These are phyloP conservation scores for Cladosporium sp. DNA, from an alignment of 2,329 filamentous ascomycete genomes.

Conservation along the genomic window DNA sequence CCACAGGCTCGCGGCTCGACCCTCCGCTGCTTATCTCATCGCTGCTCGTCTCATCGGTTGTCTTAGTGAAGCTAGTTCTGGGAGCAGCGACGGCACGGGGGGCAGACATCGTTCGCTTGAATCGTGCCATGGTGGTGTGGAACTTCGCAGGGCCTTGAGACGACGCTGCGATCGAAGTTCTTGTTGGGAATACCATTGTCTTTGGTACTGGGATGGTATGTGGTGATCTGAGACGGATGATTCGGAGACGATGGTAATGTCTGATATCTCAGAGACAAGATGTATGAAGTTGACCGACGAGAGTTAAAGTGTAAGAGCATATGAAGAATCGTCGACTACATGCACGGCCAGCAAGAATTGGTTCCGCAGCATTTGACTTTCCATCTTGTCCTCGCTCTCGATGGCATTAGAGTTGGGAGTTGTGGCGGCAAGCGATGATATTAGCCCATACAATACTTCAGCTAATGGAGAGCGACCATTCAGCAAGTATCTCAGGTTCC, in stretches of 20 bases:
- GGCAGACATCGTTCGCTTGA: neutral
- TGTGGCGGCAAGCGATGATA: neutral
- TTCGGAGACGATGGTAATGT: neutral
- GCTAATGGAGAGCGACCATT: neutral
- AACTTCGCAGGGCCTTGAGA: neutral
- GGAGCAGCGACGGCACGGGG: neutral
- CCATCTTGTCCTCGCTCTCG: conserved; percentile 2
- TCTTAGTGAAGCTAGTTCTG: neutral
- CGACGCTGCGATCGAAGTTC: neutral
- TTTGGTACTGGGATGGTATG: neutral
- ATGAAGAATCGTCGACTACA: no score
- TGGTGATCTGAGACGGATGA: neutral
- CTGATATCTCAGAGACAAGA: neutral
- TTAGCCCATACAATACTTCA: neutral
- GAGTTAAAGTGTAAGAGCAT: neutral
- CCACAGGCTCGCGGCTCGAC: neutral
- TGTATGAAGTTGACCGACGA: neutral
- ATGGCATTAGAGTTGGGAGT: neutral
- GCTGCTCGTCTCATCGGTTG: neutral
- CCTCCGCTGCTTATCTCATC: neutral
- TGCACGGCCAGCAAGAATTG: neutral
- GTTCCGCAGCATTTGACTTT: neutral
- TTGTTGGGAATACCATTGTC: neutral
- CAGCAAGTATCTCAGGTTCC: neutral
- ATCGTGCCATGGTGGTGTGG: neutral